Conservation (phyloP, 1,139 yeast species). For the Lodderomyces beijingensis region DNA sequence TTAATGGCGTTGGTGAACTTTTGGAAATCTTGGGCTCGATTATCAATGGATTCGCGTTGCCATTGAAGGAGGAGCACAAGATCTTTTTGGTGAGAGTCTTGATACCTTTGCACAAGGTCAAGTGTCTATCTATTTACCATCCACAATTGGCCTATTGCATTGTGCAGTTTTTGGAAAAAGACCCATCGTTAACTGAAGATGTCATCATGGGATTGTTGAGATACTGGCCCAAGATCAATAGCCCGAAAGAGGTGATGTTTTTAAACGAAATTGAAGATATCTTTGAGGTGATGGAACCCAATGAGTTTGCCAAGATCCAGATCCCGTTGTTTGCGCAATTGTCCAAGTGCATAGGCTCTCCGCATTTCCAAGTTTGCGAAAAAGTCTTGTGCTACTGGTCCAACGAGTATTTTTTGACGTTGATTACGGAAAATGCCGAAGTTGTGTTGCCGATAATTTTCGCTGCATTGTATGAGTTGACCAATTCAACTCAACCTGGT, state of each 20-base stretch:
- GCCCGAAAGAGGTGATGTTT: slow-evolving; percentile 95
- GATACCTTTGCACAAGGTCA: slow-evolving; percentile 89
- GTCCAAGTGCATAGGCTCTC: slow-evolving; percentile 89
- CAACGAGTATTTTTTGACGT: slow-evolving; percentile 85
- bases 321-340: slow-evolving; percentile 92
- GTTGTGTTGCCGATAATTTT: slow-evolving; percentile 89
- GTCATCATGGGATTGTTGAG: slow-evolving; percentile 88
- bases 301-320: slow-evolving; percentile 86
- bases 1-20: slow-evolving; percentile 93
- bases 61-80: slow-evolving; percentile 95
- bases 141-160: slow-evolving; percentile 97
- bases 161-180: slow-evolving; percentile 93
- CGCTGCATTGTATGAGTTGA: slow-evolving; percentile 83
- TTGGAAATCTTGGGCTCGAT: slow-evolving; percentile 93
- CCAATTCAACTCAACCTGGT: slow-evolving; percentile 50
- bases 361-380: slow-evolving; percentile 97
- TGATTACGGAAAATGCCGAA: slow-evolving; percentile 88
- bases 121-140: slow-evolving; percentile 82
- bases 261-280: slow-evolving; percentile 94
- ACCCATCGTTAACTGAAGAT: slow-evolving; percentile 86
- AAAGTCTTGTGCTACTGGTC: slow-evolving; percentile 93
- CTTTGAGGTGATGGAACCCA: slow-evolving; percentile 92
- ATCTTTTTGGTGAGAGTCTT: slow-evolving; percentile 83
- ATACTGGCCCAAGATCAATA: slow-evolving; percentile 96
- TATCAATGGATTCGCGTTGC: slow-evolving; percentile 96